Conservation (phyloP, 1,284 basidiomycete genomes). For the Athelia sp. region DNA sequence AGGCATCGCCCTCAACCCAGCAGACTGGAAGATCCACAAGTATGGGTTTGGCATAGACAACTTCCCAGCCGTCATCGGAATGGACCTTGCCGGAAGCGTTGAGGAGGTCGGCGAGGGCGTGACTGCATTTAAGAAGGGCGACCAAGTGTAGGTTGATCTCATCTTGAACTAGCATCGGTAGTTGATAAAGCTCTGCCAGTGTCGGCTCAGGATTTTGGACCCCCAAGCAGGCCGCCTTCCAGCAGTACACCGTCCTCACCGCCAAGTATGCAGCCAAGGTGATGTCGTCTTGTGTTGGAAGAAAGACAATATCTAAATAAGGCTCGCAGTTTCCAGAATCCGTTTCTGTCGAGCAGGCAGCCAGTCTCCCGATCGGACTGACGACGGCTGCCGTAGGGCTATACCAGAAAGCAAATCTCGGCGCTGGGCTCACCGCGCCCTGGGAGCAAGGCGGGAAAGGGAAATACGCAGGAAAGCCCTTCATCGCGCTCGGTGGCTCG, state of each 20-base stretch:
- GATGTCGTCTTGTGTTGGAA: background rate
- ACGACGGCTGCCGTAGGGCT: constrained; percentile 21
- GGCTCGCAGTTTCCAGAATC: constrained; percentile 23
- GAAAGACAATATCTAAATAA: background rate
- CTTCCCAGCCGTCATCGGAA: constrained; percentile 38
- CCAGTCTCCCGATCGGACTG: constrained; percentile 23
- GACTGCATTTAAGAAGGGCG: constrained; percentile 35
- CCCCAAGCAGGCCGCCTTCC: constrained; percentile 21
- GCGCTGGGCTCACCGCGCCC: constrained; percentile 15
- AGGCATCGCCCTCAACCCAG: constrained; percentile 29
- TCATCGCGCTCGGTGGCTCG: constrained; percentile 30
- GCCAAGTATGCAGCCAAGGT: constrained; percentile 25
- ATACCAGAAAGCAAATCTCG: constrained; percentile 14
- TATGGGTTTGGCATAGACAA: constrained; percentile 16
- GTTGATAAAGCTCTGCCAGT: constrained; percentile 9
- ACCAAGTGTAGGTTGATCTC: constrained; percentile 34
- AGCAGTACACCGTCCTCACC: constrained; percentile 26
- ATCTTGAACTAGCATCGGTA: background rate
- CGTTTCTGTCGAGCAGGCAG: constrained; percentile 24
- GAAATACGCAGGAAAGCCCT: constrained; percentile 21
- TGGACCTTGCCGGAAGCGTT: constrained; percentile 43
- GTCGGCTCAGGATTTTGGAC: constrained; percentile 19
- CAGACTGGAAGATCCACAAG: constrained; percentile 34
- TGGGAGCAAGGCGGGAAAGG: constrained; percentile 13
- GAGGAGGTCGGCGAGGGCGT: constrained; percentile 40